Percentiles rank a stretch among this genome's conserved stretches.
Evolutionary conservation across 176 grass and related monocot genomes (phyloP).

Genomic region (Oropetium thomaeum): DNA sequence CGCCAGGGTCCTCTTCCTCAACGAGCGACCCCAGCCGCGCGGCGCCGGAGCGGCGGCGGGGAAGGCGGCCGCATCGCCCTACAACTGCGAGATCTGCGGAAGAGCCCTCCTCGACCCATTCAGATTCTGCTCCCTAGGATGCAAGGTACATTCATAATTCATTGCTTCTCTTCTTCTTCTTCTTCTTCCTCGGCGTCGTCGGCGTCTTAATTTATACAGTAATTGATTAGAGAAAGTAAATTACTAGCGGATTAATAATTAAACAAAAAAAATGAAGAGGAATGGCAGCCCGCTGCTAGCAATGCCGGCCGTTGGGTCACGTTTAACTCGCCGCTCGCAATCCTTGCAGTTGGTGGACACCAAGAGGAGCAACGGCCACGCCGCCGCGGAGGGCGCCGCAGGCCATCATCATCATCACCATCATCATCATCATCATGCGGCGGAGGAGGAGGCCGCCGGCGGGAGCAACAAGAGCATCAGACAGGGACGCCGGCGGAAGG

Average conservation of each 20-base stretch:
- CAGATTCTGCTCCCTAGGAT: conserved; percentile 88
- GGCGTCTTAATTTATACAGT: too few species aligned
- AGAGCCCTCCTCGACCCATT: conserved; percentile 86
- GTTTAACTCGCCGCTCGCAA: conserved; percentile 45
- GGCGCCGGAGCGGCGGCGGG: conserved; percentile 49
- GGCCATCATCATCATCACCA: too few species aligned
- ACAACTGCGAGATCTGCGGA: conserved; percentile 82
- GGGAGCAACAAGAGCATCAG: conserved; percentile 25
- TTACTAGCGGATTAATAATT: too few species aligned
- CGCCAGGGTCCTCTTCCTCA: conserved; percentile 81
- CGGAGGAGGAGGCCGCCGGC: conserved; percentile 1
- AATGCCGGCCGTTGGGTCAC: conserved; percentile 36
- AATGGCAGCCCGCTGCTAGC: too few species aligned
- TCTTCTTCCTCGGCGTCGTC: not conserved
- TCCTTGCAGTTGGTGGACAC: conserved; percentile 61
- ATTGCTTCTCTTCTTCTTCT: not conserved
- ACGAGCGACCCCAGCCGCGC: conserved; percentile 74
- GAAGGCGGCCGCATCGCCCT: conserved; percentile 40
- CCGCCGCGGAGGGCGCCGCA: not conserved
- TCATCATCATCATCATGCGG: not conserved
- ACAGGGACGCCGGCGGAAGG: conserved; percentile 58
- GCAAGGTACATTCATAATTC: conserved; percentile 45
- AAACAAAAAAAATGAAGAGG: not conserved
- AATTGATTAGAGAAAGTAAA: too few species aligned
- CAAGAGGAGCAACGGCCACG: conserved; percentile 46